phyloP scores from a whole-genome alignment of 1,284 basidiomycete species.

The Lentinus polychrous region DNA sequence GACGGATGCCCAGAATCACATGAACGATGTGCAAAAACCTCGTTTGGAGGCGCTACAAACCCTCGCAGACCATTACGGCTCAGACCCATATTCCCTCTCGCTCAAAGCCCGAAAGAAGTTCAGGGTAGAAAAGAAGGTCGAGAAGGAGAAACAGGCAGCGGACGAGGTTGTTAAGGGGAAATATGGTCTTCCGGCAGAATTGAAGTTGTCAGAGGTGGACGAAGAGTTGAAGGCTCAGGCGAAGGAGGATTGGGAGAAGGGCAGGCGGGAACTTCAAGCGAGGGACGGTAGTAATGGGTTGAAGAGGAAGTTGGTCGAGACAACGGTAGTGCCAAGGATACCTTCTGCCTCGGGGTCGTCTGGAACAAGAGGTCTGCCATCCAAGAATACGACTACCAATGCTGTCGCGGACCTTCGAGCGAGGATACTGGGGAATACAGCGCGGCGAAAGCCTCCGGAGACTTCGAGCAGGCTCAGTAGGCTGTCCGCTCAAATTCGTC shows the following conservation, averaged over 20 bases:
- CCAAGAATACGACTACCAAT: slow-evolving; percentile 15
- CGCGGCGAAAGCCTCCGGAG: slow-evolving; percentile 21
- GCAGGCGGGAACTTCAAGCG: slow-evolving; percentile 1
- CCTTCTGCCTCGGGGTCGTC: slow-evolving; percentile 9
- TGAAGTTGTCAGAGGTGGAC: slow-evolving; percentile 57
- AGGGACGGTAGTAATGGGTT: background rate
- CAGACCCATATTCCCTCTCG: slow-evolving; percentile 83
- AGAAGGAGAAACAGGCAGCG: slow-evolving; percentile 51
- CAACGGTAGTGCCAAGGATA: slow-evolving; percentile 22
- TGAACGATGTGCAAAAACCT: slow-evolving; percentile 65
- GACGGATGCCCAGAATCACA: slow-evolving; percentile 66
- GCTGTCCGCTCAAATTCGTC: no score
- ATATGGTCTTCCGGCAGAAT: slow-evolving; percentile 65
- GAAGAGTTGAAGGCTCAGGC: slow-evolving; percentile 48
- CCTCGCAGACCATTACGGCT: slow-evolving; percentile 65
- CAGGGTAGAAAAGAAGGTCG: slow-evolving; percentile 78
- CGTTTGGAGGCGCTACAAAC: slow-evolving; percentile 75
- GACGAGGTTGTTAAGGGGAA: slow-evolving; percentile 66
- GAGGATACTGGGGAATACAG: slow-evolving; percentile 47
- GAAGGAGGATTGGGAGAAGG: slow-evolving; percentile 47
- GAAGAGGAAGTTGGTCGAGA: slow-evolving; percentile 9
- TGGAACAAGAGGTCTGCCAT: slow-evolving; percentile 6
- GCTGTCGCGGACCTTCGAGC: slow-evolving; percentile 41
- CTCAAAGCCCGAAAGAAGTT: slow-evolving; percentile 71
- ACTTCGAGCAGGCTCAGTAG: background rate